A percentile compares a stretch with the other conserved stretches of the same genome.
Conservation (phyloP, 768 basidiomycete genomes). For the Suillus sp. region DNA sequence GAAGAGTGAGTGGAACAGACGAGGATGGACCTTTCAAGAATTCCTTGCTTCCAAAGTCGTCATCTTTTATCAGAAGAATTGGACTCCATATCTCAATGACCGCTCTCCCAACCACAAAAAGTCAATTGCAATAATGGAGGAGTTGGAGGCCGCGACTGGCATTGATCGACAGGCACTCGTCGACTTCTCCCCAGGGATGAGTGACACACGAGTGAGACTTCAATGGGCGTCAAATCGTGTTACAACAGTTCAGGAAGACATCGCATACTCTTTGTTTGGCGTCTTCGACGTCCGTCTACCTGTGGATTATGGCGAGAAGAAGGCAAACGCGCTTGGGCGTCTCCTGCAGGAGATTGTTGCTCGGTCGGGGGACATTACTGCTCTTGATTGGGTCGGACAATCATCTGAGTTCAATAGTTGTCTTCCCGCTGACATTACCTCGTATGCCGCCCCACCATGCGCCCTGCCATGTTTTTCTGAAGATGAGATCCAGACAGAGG, state of each 20-base stretch:
- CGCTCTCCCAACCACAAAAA: not conserved
- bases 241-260: not conserved
- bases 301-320: not conserved
- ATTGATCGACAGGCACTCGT: not conserved
- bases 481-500: not conserved
- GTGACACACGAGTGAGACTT: not conserved
- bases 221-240: not conserved
- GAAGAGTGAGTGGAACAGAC: not conserved
- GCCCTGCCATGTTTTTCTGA: not conserved
- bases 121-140: not conserved
- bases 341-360: not conserved
- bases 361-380: not conserved
- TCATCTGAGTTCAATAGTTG: not conserved
- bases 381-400: not conserved
- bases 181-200: not conserved
- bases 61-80: not conserved
- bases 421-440: not conserved
- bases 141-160: not conserved
- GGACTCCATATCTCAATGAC: not conserved
- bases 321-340: not conserved
- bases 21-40: constrained; percentile 1
- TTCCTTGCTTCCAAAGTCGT: not conserved
- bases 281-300: not conserved
- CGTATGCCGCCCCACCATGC: too few species aligned
- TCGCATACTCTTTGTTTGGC: not conserved